Base-by-base conservation (phyloP, 2,329 filamentous ascomycete genomes). In the Graphilbum fragrans region DNA sequence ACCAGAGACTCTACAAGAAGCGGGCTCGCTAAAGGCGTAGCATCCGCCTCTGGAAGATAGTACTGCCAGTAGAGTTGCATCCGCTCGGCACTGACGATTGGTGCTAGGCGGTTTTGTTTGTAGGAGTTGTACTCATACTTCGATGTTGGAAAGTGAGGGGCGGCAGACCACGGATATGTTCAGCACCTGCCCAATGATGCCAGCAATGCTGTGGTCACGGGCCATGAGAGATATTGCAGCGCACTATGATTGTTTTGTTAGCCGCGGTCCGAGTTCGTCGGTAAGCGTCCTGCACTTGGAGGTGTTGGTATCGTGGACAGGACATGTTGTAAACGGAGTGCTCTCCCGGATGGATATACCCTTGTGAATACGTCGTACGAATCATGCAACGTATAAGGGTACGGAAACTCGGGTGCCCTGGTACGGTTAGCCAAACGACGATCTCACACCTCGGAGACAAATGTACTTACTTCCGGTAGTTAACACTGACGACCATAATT, bases 11-110 rank as follows among this genome's bases (percentile, higher is more conserved):
- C 21, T 11, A 43, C 43, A 29, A 52, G 42, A 14, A 52, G 40
- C 7, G 50, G 48, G 18, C 37, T 41, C 9, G 45, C 44, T 17
- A 40, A 37, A 3, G 38, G 39, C 9, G 44, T 45, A 16, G 37
- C 31, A 16, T 38, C 36, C 5, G 32, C 35, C 4, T 41, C 22
- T 2, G 47, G 40, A 11, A 50, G 32, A 35, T 52, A 52, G 21
- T 47, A 37, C 8, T 47, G 38, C 50, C 49, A 51, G 36, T 47
- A 52, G 27, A 41, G 44, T 16, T 41, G 23, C 49, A 52, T 50
- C 16, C 42, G 44, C 2, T 31, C 20, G 3, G 45, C 45, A 31
- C 50, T 38, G 39, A 52, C 45, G 9, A 52, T 39, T n/a, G 41
- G 39, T 18, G 48, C 39, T 7, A 34, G 23, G 20, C 38, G 35